Evolutionary conservation across 2,329 filamentous ascomycete species (phyloP), one percentile per base, ranked within the genome.

Genomic region (Fusarium nurragi): DNA sequence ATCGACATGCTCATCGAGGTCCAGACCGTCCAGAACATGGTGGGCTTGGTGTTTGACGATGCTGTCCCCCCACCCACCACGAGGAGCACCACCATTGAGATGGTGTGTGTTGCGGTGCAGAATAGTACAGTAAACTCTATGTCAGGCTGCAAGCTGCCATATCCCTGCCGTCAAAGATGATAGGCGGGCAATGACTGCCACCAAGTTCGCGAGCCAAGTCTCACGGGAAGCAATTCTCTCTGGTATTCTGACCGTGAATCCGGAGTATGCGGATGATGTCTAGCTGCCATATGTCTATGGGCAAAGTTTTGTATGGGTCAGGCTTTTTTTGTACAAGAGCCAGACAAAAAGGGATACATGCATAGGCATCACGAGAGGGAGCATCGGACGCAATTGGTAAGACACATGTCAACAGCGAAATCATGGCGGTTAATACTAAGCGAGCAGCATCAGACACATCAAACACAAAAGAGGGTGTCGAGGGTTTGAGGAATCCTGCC

Each of bases 1-100:
- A 71, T 71, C 64, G 69, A 54, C 67, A 67, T 44, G 51, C 56
- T 71, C 62, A 60, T 50, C 54, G 37, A 55, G 62, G 67, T 68
- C 69, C 55, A 71, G 69, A 71, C 69, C 69, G 51, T 58, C 37
- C 32, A 65, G 54, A 61, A 55, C 60, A 52, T 49, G 55, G 41
- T 26, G 45, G 61, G 55, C 55, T 65, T 65, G 55, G 19, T 37
- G 55, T 54, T 54, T 55, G 51, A 53, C 43, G 50, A 64, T 44
- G 51, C 32, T 32, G 19, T 54, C 45, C 54, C 48, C 65, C 58
- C 65, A 56, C 59, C 57, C 53, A 56, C 55, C 63, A 58, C 54
- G 51, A 55, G 37, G 63, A 51, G 64, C 58, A 60, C 44, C 44
- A 22, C 62, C 63, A 67, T 64, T 37, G 30, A 49, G 46, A 39